phyloP scores from a whole-genome alignment of 495 filamentous ascomycete genomes.

The Aspergillus sclerotiicarbonarius region DNA sequence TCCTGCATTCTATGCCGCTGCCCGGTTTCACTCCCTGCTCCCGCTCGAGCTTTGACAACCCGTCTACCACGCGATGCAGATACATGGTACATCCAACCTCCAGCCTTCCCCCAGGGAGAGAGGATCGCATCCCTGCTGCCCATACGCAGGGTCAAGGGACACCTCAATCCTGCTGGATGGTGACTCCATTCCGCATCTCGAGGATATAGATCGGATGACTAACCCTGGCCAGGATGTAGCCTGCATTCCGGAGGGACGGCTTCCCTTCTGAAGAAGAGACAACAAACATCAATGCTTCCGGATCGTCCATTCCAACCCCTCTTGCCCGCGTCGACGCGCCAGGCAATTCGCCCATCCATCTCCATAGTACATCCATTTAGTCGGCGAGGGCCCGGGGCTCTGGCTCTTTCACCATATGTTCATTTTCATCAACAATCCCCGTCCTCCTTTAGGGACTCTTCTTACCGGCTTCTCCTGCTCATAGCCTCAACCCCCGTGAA shows the following conservation, averaged over 20 bases:
- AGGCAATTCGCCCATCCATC: not conserved
- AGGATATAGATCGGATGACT: not conserved
- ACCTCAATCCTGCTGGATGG: not conserved
- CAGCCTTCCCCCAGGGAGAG: not conserved
- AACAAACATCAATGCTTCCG: slow-evolving; percentile 1
- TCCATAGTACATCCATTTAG: slow-evolving; percentile 12
- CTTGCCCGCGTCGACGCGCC: slow-evolving; percentile 21
- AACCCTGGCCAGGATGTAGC: not conserved
- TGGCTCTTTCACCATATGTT: not conserved
- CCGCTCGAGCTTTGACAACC: not conserved
- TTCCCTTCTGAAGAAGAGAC: not conserved
- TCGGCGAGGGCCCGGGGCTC: not conserved
- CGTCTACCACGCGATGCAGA: not conserved
- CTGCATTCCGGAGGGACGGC: not conserved
- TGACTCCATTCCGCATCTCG: not conserved
- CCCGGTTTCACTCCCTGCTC: not conserved
- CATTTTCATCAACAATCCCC: not conserved
- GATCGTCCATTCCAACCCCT: slow-evolving; percentile 20
- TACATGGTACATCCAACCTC: not conserved
- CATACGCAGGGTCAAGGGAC: too few species aligned
- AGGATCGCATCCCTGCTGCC: not conserved
- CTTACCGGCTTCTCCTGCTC: not conserved
- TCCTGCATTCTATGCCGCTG: not conserved
- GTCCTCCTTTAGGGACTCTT: not conserved
- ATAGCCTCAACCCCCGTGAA: not conserved